These are phyloP conservation scores for Aspergillus pseudoterreus DNA, from an alignment of 2,329 filamentous ascomycete genomes.

Conservation along the genomic window DNA sequence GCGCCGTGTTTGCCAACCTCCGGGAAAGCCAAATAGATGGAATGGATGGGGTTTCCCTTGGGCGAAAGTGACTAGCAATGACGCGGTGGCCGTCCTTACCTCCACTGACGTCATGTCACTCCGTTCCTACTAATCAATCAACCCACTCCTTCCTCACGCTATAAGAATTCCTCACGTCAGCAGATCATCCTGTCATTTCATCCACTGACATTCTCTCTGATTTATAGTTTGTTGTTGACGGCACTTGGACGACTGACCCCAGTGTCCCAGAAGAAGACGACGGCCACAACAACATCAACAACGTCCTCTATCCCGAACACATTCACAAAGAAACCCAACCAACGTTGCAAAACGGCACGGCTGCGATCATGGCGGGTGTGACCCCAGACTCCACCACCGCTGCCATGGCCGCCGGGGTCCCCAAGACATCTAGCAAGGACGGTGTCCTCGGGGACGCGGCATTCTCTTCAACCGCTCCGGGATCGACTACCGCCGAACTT, in stretches of 20 bases:
- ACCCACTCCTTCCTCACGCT: conserved; percentile 6
- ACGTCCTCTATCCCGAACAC: conserved; percentile 75
- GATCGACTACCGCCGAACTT: conserved; percentile 66
- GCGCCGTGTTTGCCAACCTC: conserved; percentile 1
- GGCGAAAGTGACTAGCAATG: conserved; percentile 14
- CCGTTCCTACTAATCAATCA: conserved; percentile 2
- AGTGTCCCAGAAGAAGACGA: conserved; percentile 79
- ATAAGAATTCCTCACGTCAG: conserved; percentile 19
- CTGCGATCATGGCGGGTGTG: conserved; percentile 55
- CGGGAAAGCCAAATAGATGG: background rate
- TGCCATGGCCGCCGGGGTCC: conserved; percentile 39
- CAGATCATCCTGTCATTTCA: conserved; percentile 5
- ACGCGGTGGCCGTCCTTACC: conserved; percentile 21
- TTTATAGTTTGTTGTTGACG: conserved; percentile 86
- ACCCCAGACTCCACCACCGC: conserved; percentile 69
- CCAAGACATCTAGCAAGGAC: conserved; percentile 25
- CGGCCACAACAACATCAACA: conserved; percentile 82
- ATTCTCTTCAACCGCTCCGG: conserved; percentile 64
- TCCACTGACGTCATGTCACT: conserved; percentile 19
- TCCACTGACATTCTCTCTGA: conserved; percentile 11
- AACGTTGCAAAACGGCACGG: conserved; percentile 12
- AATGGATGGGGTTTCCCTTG: background rate
- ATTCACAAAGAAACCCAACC: conserved; percentile 44
- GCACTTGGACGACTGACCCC: conserved; percentile 80
- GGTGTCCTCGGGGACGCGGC: conserved; percentile 35